These are phyloP conservation scores for Beauveria australis DNA, from an alignment of 2,329 filamentous ascomycete species.

Conservation along the genomic window DNA sequence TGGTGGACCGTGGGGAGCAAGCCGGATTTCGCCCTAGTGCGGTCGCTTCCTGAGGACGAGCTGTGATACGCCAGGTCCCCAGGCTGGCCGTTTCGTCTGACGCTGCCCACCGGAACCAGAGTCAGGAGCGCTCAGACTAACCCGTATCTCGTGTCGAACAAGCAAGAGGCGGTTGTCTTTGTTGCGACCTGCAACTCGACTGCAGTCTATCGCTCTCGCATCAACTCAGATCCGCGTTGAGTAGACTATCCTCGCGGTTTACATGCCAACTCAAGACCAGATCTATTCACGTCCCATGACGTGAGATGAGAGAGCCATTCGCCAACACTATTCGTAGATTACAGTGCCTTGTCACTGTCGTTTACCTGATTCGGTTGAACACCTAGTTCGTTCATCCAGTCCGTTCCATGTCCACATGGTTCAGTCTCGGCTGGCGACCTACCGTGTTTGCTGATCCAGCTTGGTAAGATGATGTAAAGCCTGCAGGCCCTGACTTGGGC, in stretches of 20 bases:
- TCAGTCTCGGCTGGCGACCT: background rate
- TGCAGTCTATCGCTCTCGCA: background rate
- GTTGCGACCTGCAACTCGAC: background rate
- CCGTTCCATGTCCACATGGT: background rate
- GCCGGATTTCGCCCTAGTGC: conserved; percentile 2
- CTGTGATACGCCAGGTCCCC: background rate
- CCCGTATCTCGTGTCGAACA: background rate
- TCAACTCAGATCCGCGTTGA: background rate
- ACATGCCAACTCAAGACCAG: background rate
- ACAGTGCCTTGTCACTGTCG: background rate
- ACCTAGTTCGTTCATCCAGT: conserved; percentile 1
- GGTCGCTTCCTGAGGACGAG: background rate
- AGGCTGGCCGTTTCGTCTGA: conserved; percentile 8
- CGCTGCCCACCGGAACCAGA: background rate
- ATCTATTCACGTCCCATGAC: background rate
- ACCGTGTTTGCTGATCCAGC: background rate
- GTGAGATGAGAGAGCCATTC: background rate
- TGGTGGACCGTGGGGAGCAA: background rate
- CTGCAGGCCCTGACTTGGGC: conserved; percentile 9
- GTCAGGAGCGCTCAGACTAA: background rate
- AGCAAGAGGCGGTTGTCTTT: background rate
- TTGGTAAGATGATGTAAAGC: background rate
- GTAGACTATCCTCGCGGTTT: background rate
- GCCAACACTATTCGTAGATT: background rate
- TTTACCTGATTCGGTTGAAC: conserved; percentile 4